phyloP scores from a whole-genome alignment of 306 rosid genomes.

The Abrus pulchellus region DNA sequence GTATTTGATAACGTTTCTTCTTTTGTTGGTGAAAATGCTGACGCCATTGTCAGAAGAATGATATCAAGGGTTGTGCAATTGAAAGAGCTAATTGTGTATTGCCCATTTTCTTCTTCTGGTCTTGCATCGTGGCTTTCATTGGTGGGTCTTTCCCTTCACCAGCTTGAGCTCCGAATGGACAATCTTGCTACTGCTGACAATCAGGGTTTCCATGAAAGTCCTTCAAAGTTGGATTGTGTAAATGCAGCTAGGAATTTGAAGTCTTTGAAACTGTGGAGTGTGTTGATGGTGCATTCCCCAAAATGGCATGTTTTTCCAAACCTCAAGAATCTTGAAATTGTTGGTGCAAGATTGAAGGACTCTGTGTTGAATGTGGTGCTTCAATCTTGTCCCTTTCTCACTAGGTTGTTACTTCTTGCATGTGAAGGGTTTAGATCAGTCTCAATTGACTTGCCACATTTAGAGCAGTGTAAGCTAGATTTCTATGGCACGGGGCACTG shows the following conservation, averaged over 20 bases:
- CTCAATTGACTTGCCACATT: constrained; percentile 69
- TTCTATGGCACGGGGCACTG: constrained; percentile 86
- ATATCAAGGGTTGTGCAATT: constrained; percentile 63
- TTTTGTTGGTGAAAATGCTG: constrained; percentile 56
- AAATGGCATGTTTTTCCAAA: constrained; percentile 78
- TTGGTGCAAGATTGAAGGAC: constrained; percentile 84
- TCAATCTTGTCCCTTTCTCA: constrained; percentile 70
- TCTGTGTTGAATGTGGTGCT: constrained; percentile 63
- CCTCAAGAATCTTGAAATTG: constrained; percentile 84
- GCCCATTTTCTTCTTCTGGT: constrained; percentile 81
- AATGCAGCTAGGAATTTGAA: constrained; percentile 71
- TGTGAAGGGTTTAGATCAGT: constrained; percentile 82
- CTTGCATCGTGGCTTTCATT: constrained; percentile 83
- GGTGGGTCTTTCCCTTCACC: constrained; percentile 65
- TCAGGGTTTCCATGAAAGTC: constrained; percentile 58
- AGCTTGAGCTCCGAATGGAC: constrained; percentile 93
- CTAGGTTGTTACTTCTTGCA: constrained; percentile 78
- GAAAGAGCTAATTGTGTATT: constrained; percentile 81
- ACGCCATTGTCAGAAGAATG: constrained; percentile 74
- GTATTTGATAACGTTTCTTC: constrained; percentile 67
- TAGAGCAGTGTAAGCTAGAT: constrained; percentile 87
- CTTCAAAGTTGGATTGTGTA: constrained; percentile 80
- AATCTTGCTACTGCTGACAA: constrained; percentile 63
- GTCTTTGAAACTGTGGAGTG: constrained; percentile 92
- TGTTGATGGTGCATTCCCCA: constrained; percentile 73